Evolutionary conservation across 2,329 filamentous ascomycete species (phyloP), one percentile per base, ranked within the genome.

Genomic region (Periconia macrospinosa): DNA sequence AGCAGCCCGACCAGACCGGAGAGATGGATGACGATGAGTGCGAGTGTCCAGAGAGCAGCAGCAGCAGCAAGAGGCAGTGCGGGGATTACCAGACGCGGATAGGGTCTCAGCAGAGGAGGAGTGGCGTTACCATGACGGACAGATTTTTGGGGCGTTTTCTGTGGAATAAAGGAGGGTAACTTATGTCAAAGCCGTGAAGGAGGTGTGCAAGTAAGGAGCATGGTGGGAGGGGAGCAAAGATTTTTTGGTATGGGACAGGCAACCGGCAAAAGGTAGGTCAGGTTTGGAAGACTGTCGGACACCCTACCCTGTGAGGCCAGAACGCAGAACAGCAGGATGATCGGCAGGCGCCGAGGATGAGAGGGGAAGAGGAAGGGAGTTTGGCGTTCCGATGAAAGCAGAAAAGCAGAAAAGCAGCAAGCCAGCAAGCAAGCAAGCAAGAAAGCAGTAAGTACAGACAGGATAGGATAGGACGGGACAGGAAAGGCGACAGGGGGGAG

Each of bases 71-170:
- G 11, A 19, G 35, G 42, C 45, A 35, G 30, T 13, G 23, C 10
- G 30, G 20, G 47, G 40, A 30, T 27, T 35, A 20, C 20, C 15
- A 47, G 33, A n/a, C 23, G 47, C 41, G 30, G 30, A 23, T 43
- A 14, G 53, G 41, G 58, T 64, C 33, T 37, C 33, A 66, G 54
- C 42, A 58, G 46, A 53, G 33, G 48, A 50, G 52, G 50, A 50
- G 59, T 50, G 60, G 59, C 57, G 61, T 54, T 53, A 49, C 56
- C 60, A 67, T 65, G 53, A 53, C 57, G 51, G 60, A 56, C 55
- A 58, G 54, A 57, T 56, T 54, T 48, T 30, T 43, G 49, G 27
- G 6, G 17, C 51, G n/a, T 15, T 20, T 43, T 45, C n/a, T 50
- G 50, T n/a, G n/a, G n/a, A n/a, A n/a, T n/a, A n/a, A n/a, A n/a